Evolutionary conservation across 1,284 basidiomycete genomes (phyloP), one percentile per base, ranked within the genome.

Genomic region (Butyriboletus appendiculatus): DNA sequence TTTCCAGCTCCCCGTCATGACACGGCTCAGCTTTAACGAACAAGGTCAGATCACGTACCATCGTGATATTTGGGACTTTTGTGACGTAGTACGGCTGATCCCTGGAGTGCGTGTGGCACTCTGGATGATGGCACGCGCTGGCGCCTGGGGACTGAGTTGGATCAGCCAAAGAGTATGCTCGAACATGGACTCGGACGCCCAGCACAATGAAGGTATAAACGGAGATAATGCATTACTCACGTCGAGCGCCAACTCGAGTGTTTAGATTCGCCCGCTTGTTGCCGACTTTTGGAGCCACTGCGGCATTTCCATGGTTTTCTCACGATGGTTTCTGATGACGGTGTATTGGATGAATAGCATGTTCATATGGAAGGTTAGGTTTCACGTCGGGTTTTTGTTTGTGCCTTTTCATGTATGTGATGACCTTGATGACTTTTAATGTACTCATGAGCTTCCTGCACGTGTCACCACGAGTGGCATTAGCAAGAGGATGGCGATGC

Each of bases 31-130:
- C 30, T 89, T 91, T 68, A 90, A 90, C 66, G 88, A 90, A 60
- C 84, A 84, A 64, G 86, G 84, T 12, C 80, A 78, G 50, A 84
- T 91, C 50, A 85, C 85, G 1, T 79, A 85, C 60, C 89, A 90
- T 62, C 78, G 86, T 28, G 88, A 90, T 63, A 78, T 87, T 43
- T 90, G 86, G 87, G 86, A 90, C 64, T 75, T 88, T 59, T 76
- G 84, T 65, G 88, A 90, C 61, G 74, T 88, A 56, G 73, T 88
- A 60, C 82, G 81, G 32, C 77, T 90, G 41, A 66, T 90, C 9
- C 88, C 88, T 5, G 87, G 88, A 5, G 77, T 82, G 58, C 77
- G 80, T 7, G 69, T 85, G 39, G 78, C 78, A 2, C 82, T 87
- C 58, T 91, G 87, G 86, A 74, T 89, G 41, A 75, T 76, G 42